phyloP scores from a whole-genome alignment of 2,329 filamentous ascomycete genomes.

The Neurospora sp. region DNA sequence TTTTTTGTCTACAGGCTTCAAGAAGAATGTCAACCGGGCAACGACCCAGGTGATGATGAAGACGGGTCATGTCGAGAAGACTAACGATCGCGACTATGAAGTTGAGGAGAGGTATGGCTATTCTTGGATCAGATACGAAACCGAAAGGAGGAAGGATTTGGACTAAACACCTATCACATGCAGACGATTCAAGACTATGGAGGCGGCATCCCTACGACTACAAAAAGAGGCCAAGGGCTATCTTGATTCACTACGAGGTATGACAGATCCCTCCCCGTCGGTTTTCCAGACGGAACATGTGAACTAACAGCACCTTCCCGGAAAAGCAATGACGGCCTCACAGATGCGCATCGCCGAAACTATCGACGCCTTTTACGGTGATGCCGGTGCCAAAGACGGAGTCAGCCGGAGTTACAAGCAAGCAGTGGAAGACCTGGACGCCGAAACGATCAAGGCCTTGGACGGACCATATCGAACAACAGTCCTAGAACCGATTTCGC shows the following conservation, averaged over 20 bases:
- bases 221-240: constrained; percentile 99
- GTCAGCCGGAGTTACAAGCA: constrained; percentile 97
- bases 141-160: neutral
- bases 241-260: constrained; percentile 85
- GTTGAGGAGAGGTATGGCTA: constrained; percentile 72
- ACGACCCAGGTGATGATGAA: constrained; percentile 99
- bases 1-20: constrained; percentile 51
- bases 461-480: constrained; percentile 92
- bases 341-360: constrained; percentile 99
- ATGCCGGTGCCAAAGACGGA: constrained; percentile 87
- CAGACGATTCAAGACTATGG: constrained; percentile 95
- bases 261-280: constrained; percentile 6
- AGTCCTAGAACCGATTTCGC: constrained; percentile 87
- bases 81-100: constrained; percentile 96
- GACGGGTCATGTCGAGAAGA: constrained; percentile 96
- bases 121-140: neutral
- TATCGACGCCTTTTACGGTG: constrained; percentile 98
- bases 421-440: constrained; percentile 92
- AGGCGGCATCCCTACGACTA: constrained; percentile 79
- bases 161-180: neutral
- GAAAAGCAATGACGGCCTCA: constrained; percentile 87
- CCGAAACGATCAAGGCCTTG: constrained; percentile 95
- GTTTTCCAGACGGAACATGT: neutral
- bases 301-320: constrained; percentile 8
- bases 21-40: constrained; percentile 96